A percentile compares a stretch with the other conserved stretches of the same genome.
Evolutionary conservation across 1,284 basidiomycete genomes (phyloP).

Genomic region (Phlebopus sp.): DNA sequence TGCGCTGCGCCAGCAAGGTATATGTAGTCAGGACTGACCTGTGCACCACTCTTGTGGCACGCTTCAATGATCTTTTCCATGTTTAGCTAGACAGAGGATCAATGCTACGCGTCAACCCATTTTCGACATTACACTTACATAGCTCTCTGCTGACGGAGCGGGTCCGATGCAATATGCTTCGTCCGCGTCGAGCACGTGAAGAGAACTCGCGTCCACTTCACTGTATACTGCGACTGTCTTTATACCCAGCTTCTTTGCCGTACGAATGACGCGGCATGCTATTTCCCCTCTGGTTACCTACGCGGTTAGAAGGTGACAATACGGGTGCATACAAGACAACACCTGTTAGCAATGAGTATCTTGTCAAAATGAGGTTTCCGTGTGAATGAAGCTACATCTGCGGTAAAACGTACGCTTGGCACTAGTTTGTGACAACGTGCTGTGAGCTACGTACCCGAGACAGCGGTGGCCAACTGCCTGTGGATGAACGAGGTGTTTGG

Average conservation of each 20-base stretch:
- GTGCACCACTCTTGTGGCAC: slow-evolving; percentile 77
- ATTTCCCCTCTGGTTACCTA: slow-evolving; percentile 76
- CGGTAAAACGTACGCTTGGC: neutral
- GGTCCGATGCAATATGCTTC: slow-evolving; percentile 94
- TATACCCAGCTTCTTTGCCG: slow-evolving; percentile 85
- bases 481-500: neutral
- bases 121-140: slow-evolving; percentile 51
- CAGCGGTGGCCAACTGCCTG: slow-evolving; percentile 17
- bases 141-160: slow-evolving; percentile 84
- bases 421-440: neutral
- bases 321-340: neutral
- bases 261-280: slow-evolving; percentile 88
- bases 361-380: slow-evolving; percentile 70
- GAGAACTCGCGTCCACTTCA: slow-evolving; percentile 73
- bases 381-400: slow-evolving; percentile 5
- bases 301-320: neutral
- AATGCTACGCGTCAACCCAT: neutral
- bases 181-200: slow-evolving; percentile 87
- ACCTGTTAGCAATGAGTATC: slow-evolving; percentile 85
- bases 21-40: slow-evolving; percentile 46
- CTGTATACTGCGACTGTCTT: slow-evolving; percentile 90
- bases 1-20: neutral
- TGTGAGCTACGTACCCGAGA: slow-evolving; percentile 20
- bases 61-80: slow-evolving; percentile 89
- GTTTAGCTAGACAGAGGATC: slow-evolving; percentile 55